phyloP scores from a whole-genome alignment of 345 rosid species.

The Lumnitzera littorea region DNA sequence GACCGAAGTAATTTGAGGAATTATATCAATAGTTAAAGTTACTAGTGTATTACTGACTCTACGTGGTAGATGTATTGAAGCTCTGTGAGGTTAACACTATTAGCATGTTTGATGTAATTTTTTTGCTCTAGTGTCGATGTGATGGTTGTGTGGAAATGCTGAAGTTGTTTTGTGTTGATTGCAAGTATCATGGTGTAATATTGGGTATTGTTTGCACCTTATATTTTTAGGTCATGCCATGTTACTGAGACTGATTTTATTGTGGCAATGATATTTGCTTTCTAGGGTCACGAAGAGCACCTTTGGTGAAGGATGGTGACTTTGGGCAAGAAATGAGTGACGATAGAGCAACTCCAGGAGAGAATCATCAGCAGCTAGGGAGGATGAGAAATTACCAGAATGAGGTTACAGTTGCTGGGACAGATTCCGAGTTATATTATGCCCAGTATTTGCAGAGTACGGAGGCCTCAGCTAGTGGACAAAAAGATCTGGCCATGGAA shows the following conservation, averaged over 20 bases:
- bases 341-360: constrained; percentile 6
- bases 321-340: constrained; percentile 17
- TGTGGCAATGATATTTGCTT: neutral
- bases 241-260: neutral
- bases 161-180: too few species aligned
- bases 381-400: constrained; percentile 22
- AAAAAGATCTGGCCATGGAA: constrained; percentile 44
- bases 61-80: too few species aligned
- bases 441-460: constrained; percentile 38
- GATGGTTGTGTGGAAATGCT: too few species aligned
- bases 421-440: constrained; percentile 44
- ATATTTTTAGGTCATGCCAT: too few species aligned
- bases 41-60: too few species aligned
- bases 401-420: constrained; percentile 39
- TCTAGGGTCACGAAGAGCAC: constrained; percentile 31
- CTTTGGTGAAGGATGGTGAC: constrained; percentile 37
- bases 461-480: constrained; percentile 42
- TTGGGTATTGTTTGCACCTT: too few species aligned
- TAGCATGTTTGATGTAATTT: too few species aligned
- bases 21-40: too few species aligned
- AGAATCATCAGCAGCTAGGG: constrained; percentile 16
- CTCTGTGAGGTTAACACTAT: too few species aligned
- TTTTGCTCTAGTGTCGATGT: too few species aligned
- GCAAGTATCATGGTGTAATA: too few species aligned
- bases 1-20: too few species aligned